Base-by-base conservation (phyloP, 768 basidiomycete species). In the Suillus placidus region DNA sequence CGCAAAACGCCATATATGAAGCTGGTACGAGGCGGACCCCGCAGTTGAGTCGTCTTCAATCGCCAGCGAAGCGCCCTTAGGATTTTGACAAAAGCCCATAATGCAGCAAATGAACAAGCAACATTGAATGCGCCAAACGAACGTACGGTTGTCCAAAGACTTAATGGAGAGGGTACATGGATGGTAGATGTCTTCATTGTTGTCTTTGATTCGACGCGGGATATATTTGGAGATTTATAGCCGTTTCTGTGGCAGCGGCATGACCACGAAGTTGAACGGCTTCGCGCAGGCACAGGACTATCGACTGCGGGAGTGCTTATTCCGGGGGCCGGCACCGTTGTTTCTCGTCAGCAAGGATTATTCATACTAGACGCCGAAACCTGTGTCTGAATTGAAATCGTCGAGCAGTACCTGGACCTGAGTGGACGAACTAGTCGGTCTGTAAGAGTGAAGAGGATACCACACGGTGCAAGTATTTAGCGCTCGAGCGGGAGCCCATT, bases 11-110 rank as follows among this genome's bases (percentile, higher is more conserved):
- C 74, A 10, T 65, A 75, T 13, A 71, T 14, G 23, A 72, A 63
- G 35, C 67, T 68, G n/a, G 60, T 45, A 14, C 65, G 68, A 3
- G 69, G 67, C 26, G 73, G 73, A 8, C 73, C 73, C 37, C 45
- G 45, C 1, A 74, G 65, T 16, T 38, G 35, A 1, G 72, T 72
- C 1, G 71, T 72, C 13, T 40, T 66, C 4, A 66, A 5, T 20
- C 42, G 40, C 43, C 38, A 38, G 14, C 45, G 38, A 30, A 52
- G 51, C 2, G 3, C 4, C 26, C 8, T 18, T 10, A 18, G 4
- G 14, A 52, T 14, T 30, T 52, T 52, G 30, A 18, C 30, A 18
- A 52, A 32, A 5, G 51, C 26, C 51, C 51, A 52, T 26, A 52
- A 26, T 32, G 51, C 51, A 2, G 8, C 51, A 18, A 30, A 18